Evolutionary conservation across 176 grass and related monocot genomes (phyloP).

Genomic region (Avena insularis): DNA sequence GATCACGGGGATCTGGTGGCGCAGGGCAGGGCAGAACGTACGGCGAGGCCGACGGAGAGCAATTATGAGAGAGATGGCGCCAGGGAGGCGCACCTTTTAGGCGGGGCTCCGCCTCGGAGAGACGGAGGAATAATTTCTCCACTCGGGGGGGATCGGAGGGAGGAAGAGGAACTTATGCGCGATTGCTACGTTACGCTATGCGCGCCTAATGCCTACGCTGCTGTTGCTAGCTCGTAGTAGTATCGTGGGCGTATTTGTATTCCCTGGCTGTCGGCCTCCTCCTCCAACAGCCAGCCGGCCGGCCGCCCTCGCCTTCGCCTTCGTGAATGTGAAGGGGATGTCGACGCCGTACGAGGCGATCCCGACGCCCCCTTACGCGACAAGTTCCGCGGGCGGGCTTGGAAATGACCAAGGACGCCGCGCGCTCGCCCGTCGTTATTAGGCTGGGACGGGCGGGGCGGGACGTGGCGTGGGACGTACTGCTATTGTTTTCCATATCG

Average conservation of each 20-base stretch:
- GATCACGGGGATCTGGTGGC: constrained; percentile 36
- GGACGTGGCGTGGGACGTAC: not conserved
- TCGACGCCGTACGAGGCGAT: constrained; percentile 11
- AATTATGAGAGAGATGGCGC: constrained; percentile 23
- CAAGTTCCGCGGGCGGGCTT: not conserved
- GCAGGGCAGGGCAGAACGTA: constrained; percentile 10
- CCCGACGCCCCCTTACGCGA: not conserved
- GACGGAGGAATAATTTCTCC: constrained; percentile 27
- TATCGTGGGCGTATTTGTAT: constrained; percentile 4
- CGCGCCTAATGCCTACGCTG: not conserved
- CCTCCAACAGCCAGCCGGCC: not conserved
- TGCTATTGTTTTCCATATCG: not conserved
- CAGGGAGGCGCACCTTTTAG: constrained; percentile 35
- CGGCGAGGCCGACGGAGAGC: constrained; percentile 31
- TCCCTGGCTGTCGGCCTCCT: not conserved
- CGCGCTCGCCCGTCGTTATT: constrained; percentile 1
- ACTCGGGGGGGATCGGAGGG: not conserved
- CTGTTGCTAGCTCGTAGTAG: not conserved
- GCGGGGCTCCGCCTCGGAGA: not conserved
- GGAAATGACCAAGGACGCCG: not conserved
- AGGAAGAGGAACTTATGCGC: constrained; percentile 20
- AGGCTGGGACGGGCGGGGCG: not conserved
- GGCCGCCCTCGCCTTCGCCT: not conserved
- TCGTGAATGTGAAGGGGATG: not conserved
- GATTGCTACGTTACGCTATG: not conserved